Evolutionary conservation across 2,329 filamentous ascomycete genomes (phyloP), one percentile per base, ranked within the genome.

Genomic region (Sporothrix brasiliensis): DNA sequence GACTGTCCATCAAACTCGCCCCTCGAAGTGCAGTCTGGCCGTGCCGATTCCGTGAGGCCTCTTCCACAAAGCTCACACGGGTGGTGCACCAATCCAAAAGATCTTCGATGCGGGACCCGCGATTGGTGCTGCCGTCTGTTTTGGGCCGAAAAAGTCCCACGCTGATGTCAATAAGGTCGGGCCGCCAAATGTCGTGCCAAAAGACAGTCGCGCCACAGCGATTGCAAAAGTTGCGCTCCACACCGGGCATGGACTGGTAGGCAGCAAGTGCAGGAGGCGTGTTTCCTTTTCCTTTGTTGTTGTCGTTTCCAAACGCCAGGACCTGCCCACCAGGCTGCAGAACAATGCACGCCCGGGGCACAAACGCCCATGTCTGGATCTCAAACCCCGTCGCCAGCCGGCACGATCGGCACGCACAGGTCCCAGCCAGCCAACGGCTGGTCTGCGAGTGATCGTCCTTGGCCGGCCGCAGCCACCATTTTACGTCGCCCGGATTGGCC

Each of bases 301-400:
- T 11, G n/a, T 7, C 30, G 4, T 27, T 16, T 6, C 13, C 14
- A 19, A 70, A 69, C 19, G 67, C 11, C 50, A 73, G 19, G 4
- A 53, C 14, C 14, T 47, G 10, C 2, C 52, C 52, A 49, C 6
- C 16, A 14, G 44, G 44, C 56, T 19, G 1, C 7, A 53, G 13
- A 10, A 81, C 78, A 68, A 92, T 87, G 74, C 89, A 88, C 1
- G 79, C 77, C n/a, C 82, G 81, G 0, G 88, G 88, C 0, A 91
- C 79, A 75, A 91, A 92, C 0, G 87, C 83, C 89, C 89, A 92
- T 0, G 85, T 80, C 74, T 90, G 85, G 61, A 91, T 84, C 70
- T 91, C 87, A 73, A 87, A 89, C 3, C 89, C 89, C 0, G 86
- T 84, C 0, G 80, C 78, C 3, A 88, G 79, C 6, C 89, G 86